Evolutionary conservation across 495 filamentous ascomycete genomes (phyloP), one percentile per base, ranked within the genome.

Genomic region (Annulohypoxylon maeteangense): DNA sequence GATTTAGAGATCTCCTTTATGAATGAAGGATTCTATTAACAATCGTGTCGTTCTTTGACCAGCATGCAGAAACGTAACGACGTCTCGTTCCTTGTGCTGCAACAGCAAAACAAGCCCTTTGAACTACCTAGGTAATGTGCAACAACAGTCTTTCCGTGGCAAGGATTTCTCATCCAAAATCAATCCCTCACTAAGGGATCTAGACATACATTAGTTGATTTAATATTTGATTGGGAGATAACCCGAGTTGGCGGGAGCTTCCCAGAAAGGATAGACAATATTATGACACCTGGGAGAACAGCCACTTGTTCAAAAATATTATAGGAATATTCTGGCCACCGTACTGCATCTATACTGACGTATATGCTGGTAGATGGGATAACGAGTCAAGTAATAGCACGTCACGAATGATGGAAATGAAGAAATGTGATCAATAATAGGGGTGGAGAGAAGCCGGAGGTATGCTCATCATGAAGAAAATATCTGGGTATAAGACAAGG

Each of bases 1-100:
- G 40, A 20, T 20, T 45, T 42, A 36, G 14, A 32, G 16, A 64
- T 14, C n/a, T 11, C 7, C 23, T 38, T 57, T 38, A 25, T 65
- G 38, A 47, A 48, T 16, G 20, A 57, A 16, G n/a, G n/a, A 14
- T 2, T 57, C 10, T 16, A 27, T 7, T 18, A 45, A 5, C 62
- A 65, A 65, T 8, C 18, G 4, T 16, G 45, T 45, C 34, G 27
- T 57, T 48, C 62, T 57, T 56, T 57, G 50, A 57, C 40, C 7
- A 31, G 12, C 5, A n/a, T 45, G 25, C 10, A 45, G n/a, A 36
- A 36, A 54, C 18, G 7, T 31, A 44, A 34, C 36, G 56, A 56
- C 12, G 5, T n/a, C 22, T 63, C 42, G 47, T 54, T 44, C 12
- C 14, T 25, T 65, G 20, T 10, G 1, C 40, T 18, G 20, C 25